Conservation (phyloP, 2,329 filamentous ascomycete genomes). For the Hypomyces rosellus region DNA sequence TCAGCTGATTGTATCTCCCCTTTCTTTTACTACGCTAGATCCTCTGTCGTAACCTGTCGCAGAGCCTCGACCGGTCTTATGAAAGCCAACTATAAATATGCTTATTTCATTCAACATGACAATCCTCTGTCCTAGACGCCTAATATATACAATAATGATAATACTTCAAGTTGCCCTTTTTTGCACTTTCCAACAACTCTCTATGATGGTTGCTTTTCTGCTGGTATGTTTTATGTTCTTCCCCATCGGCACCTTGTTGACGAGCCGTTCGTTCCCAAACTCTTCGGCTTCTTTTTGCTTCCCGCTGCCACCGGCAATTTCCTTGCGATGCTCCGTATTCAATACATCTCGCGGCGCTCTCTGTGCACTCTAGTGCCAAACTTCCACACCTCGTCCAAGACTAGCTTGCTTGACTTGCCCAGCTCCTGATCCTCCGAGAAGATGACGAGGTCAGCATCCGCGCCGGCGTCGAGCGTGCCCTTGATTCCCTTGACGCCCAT, state of each 20-base stretch:
- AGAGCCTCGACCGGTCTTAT: too few relatives aligned
- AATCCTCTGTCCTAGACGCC: too few relatives aligned
- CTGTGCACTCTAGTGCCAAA: constrained; percentile 53
- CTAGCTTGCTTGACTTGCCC: constrained; percentile 43
- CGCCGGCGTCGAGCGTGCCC: constrained; percentile 56
- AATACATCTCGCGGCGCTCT: neutral
- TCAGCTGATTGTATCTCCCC: too few relatives aligned
- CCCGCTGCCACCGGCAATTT: neutral
- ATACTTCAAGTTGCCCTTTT: too few relatives aligned
- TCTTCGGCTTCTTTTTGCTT: neutral
- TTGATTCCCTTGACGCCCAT: constrained; percentile 61
- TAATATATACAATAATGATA: too few relatives aligned
- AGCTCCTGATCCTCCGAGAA: constrained; percentile 51
- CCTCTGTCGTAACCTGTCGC: too few relatives aligned
- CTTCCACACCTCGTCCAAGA: constrained; percentile 75
- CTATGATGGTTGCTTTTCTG: neutral
- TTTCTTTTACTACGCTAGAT: too few relatives aligned
- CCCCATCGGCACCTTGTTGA: neutral
- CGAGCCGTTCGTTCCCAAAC: neutral
- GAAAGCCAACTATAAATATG: too few relatives aligned
- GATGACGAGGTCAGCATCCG: constrained; percentile 64
- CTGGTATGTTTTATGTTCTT: constrained; percentile 1
- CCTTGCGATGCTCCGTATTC: neutral
- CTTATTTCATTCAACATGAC: too few relatives aligned
- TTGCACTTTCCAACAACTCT: neutral